These are phyloP conservation scores for Bothriochloa decipiens DNA, from an alignment of 176 grass and related monocot species.

Conservation along the genomic window DNA sequence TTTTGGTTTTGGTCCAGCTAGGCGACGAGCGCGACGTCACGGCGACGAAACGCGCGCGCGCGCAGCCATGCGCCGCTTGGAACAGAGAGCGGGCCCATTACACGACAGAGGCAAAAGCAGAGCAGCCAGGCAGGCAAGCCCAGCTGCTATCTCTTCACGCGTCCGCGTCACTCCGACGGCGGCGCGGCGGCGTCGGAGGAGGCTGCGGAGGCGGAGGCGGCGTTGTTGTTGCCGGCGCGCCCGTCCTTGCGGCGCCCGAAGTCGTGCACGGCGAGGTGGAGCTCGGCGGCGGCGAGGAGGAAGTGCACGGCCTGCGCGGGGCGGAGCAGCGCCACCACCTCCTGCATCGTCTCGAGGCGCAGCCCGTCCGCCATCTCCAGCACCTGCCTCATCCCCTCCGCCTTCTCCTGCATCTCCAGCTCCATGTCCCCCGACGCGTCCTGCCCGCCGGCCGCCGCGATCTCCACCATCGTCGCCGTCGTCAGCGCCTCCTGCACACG, in stretches of 20 bases:
- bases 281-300: conserved; percentile 74
- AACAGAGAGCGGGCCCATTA: neutral
- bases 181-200: neutral
- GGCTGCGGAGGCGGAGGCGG: neutral
- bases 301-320: conserved; percentile 71
- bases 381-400: conserved; percentile 49
- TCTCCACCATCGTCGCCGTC: conserved; percentile 57
- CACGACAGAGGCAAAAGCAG: neutral
- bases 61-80: conserved; percentile 27
- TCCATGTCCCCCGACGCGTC: conserved; percentile 30
- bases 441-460: conserved; percentile 22
- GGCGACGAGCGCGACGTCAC: neutral
- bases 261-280: conserved; percentile 67
- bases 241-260: conserved; percentile 66
- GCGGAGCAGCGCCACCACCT: conserved; percentile 67
- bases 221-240: neutral
- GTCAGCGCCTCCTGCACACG: conserved; percentile 54
- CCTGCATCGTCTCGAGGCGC: conserved; percentile 59
- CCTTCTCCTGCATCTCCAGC: conserved; percentile 50
- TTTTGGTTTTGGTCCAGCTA: neutral
- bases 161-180: neutral
- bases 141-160: neutral
- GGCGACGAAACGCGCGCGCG: neutral
- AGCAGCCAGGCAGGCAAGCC: neutral
- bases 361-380: conserved; percentile 63